Conservation (phyloP, 31 red algal genomes). For the Odonthalia washingtoniensis region DNA sequence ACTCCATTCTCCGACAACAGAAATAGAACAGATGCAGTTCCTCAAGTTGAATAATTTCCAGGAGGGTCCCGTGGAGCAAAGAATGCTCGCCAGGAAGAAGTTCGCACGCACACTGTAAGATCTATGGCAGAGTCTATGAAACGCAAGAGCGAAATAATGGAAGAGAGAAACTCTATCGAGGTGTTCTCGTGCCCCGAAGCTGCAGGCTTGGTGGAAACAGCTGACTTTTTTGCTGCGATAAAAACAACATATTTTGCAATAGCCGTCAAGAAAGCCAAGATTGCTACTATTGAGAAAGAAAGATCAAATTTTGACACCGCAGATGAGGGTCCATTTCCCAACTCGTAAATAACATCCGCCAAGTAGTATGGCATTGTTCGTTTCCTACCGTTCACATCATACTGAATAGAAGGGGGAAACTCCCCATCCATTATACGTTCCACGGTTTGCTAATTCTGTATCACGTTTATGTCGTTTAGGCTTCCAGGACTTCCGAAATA, state of each 20-base stretch:
- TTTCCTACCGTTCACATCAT: no score
- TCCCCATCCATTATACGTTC: no score
- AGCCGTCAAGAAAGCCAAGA: conserved; percentile 38
- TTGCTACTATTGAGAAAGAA: no score
- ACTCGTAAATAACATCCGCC: no score
- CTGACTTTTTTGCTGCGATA: conserved; percentile 42
- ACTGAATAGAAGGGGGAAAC: no score
- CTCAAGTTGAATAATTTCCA: not conserved
- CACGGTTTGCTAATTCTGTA: no score
- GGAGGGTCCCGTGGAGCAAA: conserved; percentile 9
- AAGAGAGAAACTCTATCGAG: conserved; percentile 51
- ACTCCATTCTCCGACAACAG: not conserved
- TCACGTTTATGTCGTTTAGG: no score
- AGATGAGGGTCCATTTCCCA: no score
- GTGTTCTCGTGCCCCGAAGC: conserved; percentile 51
- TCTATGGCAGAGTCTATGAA: conserved; percentile 45
- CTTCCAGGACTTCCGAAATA: no score
- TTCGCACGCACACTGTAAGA: conserved; percentile 34
- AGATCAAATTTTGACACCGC: no score
- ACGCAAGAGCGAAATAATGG: conserved; percentile 44
- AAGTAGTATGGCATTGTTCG: no score
- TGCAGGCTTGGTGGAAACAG: conserved; percentile 26
- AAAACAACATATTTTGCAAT: conserved; percentile 21
- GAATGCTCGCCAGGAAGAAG: conserved; percentile 32
- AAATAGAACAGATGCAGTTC: no score